Evolutionary conservation across 768 basidiomycete species (phyloP).

Genomic region (Hygrophoropsis aurantiaca): DNA sequence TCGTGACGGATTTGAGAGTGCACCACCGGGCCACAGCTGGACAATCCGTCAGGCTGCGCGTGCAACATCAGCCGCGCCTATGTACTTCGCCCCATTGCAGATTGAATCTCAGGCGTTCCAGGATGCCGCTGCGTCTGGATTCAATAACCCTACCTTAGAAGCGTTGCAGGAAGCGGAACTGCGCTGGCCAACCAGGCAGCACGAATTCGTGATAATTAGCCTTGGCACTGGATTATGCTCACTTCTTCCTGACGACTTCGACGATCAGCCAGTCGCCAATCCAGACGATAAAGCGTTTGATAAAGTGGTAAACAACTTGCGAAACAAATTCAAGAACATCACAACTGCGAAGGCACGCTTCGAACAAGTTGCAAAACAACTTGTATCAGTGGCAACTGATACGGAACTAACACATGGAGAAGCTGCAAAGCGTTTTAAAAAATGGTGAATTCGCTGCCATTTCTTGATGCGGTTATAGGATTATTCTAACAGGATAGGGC

Average conservation of each 20-base stretch:
- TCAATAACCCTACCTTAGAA: neutral
- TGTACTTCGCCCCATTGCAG: neutral
- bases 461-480: no score
- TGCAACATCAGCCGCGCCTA: neutral
- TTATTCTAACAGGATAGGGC: no score
- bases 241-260: no score
- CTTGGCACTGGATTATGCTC: neutral
- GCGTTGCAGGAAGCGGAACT: neutral
- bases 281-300: neutral
- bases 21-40: neutral
- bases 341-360: no score
- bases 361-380: slow-evolving; percentile 1
- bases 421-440: neutral
- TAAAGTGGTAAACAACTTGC: neutral
- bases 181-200: no score
- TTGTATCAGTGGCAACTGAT: neutral
- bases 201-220: neutral
- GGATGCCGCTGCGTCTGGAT: neutral
- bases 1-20: neutral
- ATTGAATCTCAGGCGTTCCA: neutral
- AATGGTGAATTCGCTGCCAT: no score
- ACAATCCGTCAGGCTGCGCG: neutral
- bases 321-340: no score
- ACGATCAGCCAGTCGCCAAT: no score
- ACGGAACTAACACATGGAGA: neutral